Percentiles rank a stretch among this genome's conserved stretches.
These are phyloP conservation scores for Sugiyamaella marilandica DNA, from an alignment of 805 yeast genomes.

Conservation along the genomic window DNA sequence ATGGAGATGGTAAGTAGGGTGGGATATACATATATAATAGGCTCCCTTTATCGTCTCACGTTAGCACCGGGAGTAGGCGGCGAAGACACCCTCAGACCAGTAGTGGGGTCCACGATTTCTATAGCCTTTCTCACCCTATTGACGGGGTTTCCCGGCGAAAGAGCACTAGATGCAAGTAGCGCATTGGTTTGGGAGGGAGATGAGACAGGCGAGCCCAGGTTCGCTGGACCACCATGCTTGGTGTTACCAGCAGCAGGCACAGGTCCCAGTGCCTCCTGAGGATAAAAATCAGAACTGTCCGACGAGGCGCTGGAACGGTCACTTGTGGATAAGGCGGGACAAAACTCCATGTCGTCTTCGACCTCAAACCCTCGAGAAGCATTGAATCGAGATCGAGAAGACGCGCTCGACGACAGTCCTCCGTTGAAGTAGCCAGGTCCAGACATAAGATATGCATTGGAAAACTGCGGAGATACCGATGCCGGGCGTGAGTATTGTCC, in stretches of 20 bases:
- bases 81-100: conserved; percentile 36
- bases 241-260: neutral
- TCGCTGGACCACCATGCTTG: neutral
- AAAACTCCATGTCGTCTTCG: conserved; percentile 70
- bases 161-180: conserved; percentile 5
- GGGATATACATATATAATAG: neutral
- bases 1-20: too few species aligned
- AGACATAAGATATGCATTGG: conserved; percentile 21
- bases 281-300: conserved; percentile 5
- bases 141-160: conserved; percentile 10
- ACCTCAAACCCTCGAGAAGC: conserved; percentile 64
- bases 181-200: conserved; percentile 13
- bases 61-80: conserved; percentile 17
- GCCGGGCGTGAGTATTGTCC: conserved; percentile 21
- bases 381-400: conserved; percentile 40
- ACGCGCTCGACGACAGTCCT: conserved; percentile 1
- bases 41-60: neutral
- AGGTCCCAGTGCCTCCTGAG: neutral
- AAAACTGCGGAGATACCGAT: conserved; percentile 29
- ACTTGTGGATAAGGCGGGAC: conserved; percentile 39
- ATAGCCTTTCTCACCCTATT: conserved; percentile 31
- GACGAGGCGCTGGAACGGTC: conserved; percentile 8
- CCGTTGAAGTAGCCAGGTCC: conserved; percentile 9
- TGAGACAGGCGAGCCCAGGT: conserved; percentile 12
- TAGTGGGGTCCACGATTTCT: conserved; percentile 54